Conservation (phyloP, 768 basidiomycete genomes). For the Podaxis rugospora region DNA sequence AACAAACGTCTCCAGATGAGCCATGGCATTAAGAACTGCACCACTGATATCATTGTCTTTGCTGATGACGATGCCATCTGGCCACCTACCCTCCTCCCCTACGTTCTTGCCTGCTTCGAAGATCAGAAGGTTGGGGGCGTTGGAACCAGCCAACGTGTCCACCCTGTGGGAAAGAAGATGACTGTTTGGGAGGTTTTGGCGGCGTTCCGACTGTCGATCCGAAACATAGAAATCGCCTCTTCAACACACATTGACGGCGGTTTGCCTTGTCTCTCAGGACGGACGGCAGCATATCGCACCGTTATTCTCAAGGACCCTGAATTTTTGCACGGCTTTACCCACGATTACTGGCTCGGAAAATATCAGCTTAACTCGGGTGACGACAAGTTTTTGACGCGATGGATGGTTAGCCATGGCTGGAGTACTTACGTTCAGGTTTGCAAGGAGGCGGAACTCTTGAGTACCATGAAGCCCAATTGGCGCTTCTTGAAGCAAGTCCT, state of each 20-base stretch:
- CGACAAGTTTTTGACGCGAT: conserved; percentile 91
- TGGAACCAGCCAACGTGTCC: conserved; percentile 86
- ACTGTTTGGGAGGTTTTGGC: conserved; percentile 96
- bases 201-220: conserved; percentile 87
- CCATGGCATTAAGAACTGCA: conserved; percentile 86
- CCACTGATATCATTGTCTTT: conserved; percentile 92
- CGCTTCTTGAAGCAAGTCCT: conserved; percentile 91
- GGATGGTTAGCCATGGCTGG: conserved; percentile 97
- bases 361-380: conserved; percentile 94
- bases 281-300: conserved; percentile 91
- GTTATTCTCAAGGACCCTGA: conserved; percentile 94
- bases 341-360: conserved; percentile 91
- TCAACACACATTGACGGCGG: conserved; percentile 94
- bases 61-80: conserved; percentile 96
- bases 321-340: conserved; percentile 89
- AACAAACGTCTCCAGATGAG: conserved; percentile 95
- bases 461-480: conserved; percentile 98
- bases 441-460: conserved; percentile 79
- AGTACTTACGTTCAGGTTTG: conserved; percentile 90
- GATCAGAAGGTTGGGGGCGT: conserved; percentile 93
- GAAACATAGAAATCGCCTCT: conserved; percentile 88
- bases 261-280: conserved; percentile 85
- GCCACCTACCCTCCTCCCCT: conserved; percentile 88
- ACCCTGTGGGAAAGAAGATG: conserved; percentile 71
- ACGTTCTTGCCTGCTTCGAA: conserved; percentile 88